Evolutionary conservation across 108 stramenopile species (phyloP).

Genomic region (Pseudonitzschia multistriata): DNA sequence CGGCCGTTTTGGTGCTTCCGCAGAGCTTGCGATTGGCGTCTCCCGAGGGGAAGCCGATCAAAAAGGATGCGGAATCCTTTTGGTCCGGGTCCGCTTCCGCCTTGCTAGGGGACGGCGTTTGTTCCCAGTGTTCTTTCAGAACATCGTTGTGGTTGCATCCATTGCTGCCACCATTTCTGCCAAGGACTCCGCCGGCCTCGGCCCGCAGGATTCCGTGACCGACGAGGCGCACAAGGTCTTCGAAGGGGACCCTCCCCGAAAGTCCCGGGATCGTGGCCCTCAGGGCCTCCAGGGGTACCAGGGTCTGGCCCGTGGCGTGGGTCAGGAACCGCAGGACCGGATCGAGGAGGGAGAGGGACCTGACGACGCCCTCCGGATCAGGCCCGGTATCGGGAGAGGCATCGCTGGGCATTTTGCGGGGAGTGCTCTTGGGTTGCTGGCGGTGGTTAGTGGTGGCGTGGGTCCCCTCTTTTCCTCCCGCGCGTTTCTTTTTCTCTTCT

Average conservation of each 20-base stretch:
- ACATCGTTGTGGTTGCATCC: background rate
- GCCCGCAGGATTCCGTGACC: conserved; percentile 46
- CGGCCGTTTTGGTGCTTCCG: conserved; percentile 73
- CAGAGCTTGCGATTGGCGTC: conserved; percentile 44
- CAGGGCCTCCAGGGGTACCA: conserved; percentile 53
- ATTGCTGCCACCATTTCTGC: background rate
- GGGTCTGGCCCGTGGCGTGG: conserved; percentile 64
- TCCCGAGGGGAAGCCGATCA: conserved; percentile 68
- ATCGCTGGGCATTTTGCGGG: no score
- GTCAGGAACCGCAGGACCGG: conserved; percentile 77
- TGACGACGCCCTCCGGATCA: background rate
- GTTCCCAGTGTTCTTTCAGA: background rate
- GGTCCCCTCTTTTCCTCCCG: background rate
- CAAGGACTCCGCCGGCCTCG: background rate
- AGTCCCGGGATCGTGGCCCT: conserved; percentile 41
- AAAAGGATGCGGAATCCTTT: background rate
- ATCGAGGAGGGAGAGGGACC: conserved; percentile 46
- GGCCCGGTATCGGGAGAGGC: no score
- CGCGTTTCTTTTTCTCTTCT: background rate
- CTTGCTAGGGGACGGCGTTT: background rate
- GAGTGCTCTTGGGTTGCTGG: no score
- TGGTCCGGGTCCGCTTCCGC: no score
- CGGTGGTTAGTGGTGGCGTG: no score
- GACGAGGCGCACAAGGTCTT: conserved; percentile 33
- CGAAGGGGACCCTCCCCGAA: conserved; percentile 2